Percentiles rank a stretch among this genome's conserved stretches.
Conservation (phyloP, 192 early-diverging fungal genomes). For the Coemansia sp. region DNA sequence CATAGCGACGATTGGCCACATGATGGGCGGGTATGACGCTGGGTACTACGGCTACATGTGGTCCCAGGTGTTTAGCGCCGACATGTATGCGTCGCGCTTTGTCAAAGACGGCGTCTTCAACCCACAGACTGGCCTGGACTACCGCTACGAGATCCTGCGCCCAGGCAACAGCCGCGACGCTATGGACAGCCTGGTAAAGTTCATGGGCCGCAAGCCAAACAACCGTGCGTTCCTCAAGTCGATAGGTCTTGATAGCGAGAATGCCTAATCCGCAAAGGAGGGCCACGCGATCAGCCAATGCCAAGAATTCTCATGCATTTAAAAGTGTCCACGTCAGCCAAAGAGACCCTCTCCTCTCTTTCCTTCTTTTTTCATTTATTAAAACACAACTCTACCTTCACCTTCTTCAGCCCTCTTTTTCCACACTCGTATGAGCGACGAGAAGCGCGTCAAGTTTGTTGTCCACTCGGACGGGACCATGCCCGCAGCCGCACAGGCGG, state of each 20-base stretch:
- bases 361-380: too few species aligned
- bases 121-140: conserved; percentile 60
- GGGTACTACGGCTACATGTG: conserved; percentile 79
- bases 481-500: conserved; percentile 5
- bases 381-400: not conserved
- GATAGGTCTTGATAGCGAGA: conserved; percentile 50
- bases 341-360: not conserved
- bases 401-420: conserved; percentile 2
- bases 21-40: conserved; percentile 76
- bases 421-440: conserved; percentile 33
- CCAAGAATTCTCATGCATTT: too few species aligned
- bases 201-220: conserved; percentile 80
- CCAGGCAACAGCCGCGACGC: conserved; percentile 72
- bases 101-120: conserved; percentile 57
- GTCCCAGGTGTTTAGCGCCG: conserved; percentile 78
- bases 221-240: conserved; percentile 75
- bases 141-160: conserved; percentile 70
- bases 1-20: conserved; percentile 63
- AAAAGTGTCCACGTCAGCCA: too few species aligned
- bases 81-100: conserved; percentile 77
- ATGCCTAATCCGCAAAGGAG: too few species aligned
- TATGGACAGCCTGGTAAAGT: conserved; percentile 55
- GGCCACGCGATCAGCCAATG: too few species aligned
- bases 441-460: conserved; percentile 31
- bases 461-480: conserved; percentile 24